Conservation (phyloP, 768 basidiomycete genomes). For the Collybiopsis luxurians region DNA sequence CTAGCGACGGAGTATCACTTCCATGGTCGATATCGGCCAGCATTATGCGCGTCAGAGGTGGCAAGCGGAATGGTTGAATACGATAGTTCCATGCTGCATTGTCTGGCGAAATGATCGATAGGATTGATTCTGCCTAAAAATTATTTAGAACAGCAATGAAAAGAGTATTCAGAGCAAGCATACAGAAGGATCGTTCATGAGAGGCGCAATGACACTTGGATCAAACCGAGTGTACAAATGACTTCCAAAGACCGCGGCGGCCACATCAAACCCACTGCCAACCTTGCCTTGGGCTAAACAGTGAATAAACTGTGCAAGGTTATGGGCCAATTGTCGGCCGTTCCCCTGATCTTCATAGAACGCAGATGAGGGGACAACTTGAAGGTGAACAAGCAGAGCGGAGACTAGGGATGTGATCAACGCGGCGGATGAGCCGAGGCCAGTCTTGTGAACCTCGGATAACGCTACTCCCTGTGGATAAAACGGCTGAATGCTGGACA, state of each 20-base stretch:
- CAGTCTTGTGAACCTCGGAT: conserved; percentile 93
- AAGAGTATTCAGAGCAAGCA: conserved; percentile 15
- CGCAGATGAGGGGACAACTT: conserved; percentile 51
- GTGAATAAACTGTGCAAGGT: conserved; percentile 91
- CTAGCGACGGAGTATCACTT: conserved; percentile 92
- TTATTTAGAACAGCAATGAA: conserved; percentile 4
- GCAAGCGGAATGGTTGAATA: conserved; percentile 73
- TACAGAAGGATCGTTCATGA: conserved; percentile 60
- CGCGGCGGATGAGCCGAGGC: conserved; percentile 94
- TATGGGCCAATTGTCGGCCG: conserved; percentile 74
- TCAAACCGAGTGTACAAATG: conserved; percentile 90
- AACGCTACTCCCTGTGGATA: conserved; percentile 64
- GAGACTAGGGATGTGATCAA: conserved; percentile 94
- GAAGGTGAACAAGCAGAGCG: conserved; percentile 75
- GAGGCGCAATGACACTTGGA: conserved; percentile 60
- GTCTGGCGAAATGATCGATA: conserved; percentile 55
- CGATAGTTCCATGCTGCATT: conserved; percentile 75
- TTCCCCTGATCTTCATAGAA: conserved; percentile 41
- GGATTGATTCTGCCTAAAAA: conserved; percentile 30
- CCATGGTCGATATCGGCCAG: conserved; percentile 96
- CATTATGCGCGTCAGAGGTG: conserved; percentile 79
- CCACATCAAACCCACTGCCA: conserved; percentile 96
- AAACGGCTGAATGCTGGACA: conserved; percentile 76
- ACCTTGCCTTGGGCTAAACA: conserved; percentile 98
- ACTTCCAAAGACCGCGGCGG: conserved; percentile 91